Evolutionary conservation across 805 yeast genomes (phyloP).

Genomic region (Lipomyces yamanashiensis): DNA sequence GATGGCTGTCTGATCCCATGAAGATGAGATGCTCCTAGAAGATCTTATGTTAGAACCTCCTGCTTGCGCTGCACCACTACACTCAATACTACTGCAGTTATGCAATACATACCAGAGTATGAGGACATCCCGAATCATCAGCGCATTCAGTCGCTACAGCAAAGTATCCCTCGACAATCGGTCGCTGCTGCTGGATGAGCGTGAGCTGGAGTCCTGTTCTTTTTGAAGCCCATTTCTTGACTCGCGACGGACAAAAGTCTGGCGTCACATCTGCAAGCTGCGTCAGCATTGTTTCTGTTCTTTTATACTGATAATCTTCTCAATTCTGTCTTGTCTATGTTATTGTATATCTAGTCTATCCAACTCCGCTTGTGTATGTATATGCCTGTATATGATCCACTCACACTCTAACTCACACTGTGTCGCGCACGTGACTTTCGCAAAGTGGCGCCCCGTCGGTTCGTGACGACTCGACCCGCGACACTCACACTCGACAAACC

Average conservation of each 20-base stretch:
- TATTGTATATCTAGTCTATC: too few species aligned
- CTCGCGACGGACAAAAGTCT: slow-evolving; percentile 23
- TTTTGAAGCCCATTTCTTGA: slow-evolving; percentile 68
- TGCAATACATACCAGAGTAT: slow-evolving; percentile 60
- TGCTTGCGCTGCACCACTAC: too few species aligned
- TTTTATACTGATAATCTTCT: neutral
- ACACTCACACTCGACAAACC: slow-evolving; percentile 6
- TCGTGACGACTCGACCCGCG: slow-evolving; percentile 10
- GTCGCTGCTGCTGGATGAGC: slow-evolving; percentile 77
- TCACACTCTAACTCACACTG: too few species aligned
- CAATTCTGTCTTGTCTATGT: neutral
- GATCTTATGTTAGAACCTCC: too few species aligned
- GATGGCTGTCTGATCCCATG: slow-evolving; percentile 89
- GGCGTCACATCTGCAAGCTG: slow-evolving; percentile 19
- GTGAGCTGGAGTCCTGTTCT: slow-evolving; percentile 84
- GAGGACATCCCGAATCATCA: slow-evolving; percentile 91
- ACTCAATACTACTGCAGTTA: too few species aligned
- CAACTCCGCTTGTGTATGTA: too few species aligned
- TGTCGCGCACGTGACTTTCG: slow-evolving; percentile 6
- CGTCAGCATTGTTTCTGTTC: neutral
- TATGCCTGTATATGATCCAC: too few species aligned
- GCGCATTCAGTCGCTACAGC: slow-evolving; percentile 93
- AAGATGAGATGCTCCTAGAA: slow-evolving; percentile 79
- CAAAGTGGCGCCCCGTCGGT: neutral
- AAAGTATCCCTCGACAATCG: slow-evolving; percentile 87